Conservation (phyloP, 768 basidiomycete species). For the Phlebiopsis flavidoalba region DNA sequence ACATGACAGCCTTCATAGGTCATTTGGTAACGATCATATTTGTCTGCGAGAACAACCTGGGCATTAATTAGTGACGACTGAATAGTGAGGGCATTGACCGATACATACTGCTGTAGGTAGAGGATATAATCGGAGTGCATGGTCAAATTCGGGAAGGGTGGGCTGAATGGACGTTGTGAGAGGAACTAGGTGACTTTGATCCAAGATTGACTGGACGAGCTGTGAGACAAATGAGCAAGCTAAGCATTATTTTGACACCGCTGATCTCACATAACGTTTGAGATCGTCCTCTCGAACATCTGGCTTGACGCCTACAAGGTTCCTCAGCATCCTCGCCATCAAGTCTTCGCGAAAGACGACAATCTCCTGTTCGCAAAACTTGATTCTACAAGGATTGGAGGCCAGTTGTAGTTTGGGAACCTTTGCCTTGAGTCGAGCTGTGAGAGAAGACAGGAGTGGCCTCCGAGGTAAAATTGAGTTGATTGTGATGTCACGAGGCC, state of each 20-base stretch:
- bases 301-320: conserved; percentile 85
- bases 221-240: conserved; percentile 24
- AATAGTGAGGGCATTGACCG: conserved; percentile 21
- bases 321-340: conserved; percentile 92
- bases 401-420: conserved; percentile 80
- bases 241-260: background rate
- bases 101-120: conserved; percentile 76
- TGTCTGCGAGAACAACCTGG: conserved; percentile 91
- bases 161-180: conserved; percentile 82
- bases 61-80: conserved; percentile 8
- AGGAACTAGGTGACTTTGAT: conserved; percentile 93
- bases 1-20: conserved; percentile 99
- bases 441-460: conserved; percentile 72
- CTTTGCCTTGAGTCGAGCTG: conserved; percentile 59
- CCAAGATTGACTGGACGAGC: conserved; percentile 95
- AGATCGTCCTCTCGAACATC: conserved; percentile 73
- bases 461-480: conserved; percentile 79
- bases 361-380: conserved; percentile 94
- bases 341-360: conserved; percentile 90
- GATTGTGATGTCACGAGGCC: conserved; percentile 83
- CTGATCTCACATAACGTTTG: conserved; percentile 73
- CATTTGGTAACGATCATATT: conserved; percentile 91
- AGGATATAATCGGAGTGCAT: conserved; percentile 88
- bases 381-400: conserved; percentile 90
- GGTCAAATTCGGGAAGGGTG: conserved; percentile 85